These are phyloP conservation scores for Haberlea rhodopensis DNA, from an alignment of 257 asterid genomes.

Conservation along the genomic window DNA sequence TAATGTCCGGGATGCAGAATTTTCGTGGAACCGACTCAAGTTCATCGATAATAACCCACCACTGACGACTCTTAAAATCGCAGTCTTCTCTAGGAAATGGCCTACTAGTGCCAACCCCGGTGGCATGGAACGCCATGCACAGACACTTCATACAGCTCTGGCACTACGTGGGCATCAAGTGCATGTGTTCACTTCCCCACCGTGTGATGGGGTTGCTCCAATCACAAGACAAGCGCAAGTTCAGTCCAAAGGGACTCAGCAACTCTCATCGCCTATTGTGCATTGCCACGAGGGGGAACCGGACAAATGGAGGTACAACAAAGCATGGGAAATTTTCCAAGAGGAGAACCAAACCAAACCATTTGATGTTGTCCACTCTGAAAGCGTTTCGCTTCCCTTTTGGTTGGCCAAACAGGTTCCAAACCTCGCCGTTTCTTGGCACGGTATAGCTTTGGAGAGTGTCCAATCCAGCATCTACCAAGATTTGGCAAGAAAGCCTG, in stretches of 20 bases:
- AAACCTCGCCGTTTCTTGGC: slow-evolving; percentile 89
- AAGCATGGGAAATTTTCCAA: slow-evolving; percentile 75
- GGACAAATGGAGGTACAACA: slow-evolving; percentile 71
- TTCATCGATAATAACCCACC: slow-evolving; percentile 37
- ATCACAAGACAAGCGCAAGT: slow-evolving; percentile 5
- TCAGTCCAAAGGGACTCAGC: slow-evolving; percentile 7
- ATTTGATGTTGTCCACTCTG: slow-evolving; percentile 79
- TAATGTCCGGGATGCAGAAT: slow-evolving; percentile 64
- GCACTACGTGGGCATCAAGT: slow-evolving; percentile 71
- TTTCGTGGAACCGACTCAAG: slow-evolving; percentile 67
- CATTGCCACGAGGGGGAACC: slow-evolving; percentile 81
- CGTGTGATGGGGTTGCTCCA: slow-evolving; percentile 5
- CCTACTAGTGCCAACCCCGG: slow-evolving; percentile 71
- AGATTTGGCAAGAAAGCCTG: slow-evolving; percentile 49
- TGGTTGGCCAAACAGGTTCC: slow-evolving; percentile 51
- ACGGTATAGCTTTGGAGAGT: slow-evolving; percentile 87
- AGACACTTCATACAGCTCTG: slow-evolving; percentile 69
- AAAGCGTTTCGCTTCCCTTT: slow-evolving; percentile 81
- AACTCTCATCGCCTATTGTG: slow-evolving; percentile 33
- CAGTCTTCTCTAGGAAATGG: slow-evolving; percentile 95
- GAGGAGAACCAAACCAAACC: slow-evolving; percentile 42
- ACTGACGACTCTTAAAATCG: slow-evolving; percentile 42
- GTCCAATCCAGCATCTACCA: slow-evolving; percentile 79
- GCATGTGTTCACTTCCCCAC: slow-evolving; percentile 78
- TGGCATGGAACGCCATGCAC: slow-evolving; percentile 96